Evolutionary conservation across 2,329 filamentous ascomycete genomes (phyloP).

Genomic region (Aspergillus transmontanensis): DNA sequence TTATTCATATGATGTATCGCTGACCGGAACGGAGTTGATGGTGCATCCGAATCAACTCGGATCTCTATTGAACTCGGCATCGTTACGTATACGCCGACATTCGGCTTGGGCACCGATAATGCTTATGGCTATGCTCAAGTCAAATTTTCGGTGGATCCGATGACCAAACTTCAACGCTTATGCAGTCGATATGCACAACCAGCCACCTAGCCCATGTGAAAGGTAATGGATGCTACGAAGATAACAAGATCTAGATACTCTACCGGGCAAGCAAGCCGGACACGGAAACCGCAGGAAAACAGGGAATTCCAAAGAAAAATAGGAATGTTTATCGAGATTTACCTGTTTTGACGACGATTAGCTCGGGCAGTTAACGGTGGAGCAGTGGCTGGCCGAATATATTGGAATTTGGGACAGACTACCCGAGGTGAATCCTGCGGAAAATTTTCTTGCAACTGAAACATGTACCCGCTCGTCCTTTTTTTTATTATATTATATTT

Average conservation of each 20-base stretch:
- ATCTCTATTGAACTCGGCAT: neutral
- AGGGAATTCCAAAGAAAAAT: neutral
- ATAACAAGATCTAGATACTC: neutral
- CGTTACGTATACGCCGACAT: neutral
- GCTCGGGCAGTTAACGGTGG: neutral
- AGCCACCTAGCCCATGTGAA: neutral
- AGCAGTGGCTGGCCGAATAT: neutral
- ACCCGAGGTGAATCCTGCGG: neutral
- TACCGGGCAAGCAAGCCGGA: neutral
- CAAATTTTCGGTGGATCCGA: neutral
- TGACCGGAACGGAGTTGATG: neutral
- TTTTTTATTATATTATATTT: neutral
- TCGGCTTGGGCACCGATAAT: neutral
- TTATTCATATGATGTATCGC: neutral
- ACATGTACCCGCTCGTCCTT: neutral
- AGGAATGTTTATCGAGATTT: neutral
- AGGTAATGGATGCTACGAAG: neutral
- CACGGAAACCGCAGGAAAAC: neutral
- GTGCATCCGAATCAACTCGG: neutral
- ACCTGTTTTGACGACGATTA: neutral
- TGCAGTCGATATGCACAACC: neutral
- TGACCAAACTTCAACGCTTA: neutral
- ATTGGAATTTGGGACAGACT: neutral
- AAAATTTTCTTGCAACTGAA: neutral
- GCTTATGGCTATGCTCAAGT: neutral